Percentiles rank a stretch among this genome's conserved stretches.
Evolutionary conservation across 306 rosid species (phyloP).

Genomic region (Malus fusca): DNA sequence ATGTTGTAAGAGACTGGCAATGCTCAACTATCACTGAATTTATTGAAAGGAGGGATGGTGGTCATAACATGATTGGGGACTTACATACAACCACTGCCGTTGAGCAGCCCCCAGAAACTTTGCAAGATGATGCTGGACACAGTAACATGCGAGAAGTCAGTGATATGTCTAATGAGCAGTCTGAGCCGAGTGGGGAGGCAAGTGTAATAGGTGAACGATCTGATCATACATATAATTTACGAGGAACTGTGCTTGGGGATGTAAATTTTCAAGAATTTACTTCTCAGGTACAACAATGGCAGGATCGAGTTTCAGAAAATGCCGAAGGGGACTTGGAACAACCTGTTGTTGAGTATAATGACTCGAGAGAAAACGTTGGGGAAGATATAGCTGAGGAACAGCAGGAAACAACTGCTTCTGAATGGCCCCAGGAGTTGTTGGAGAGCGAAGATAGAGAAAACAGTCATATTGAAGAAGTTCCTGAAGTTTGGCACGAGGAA

Average conservation of each 20-base stretch:
- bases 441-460: conserved; percentile 51
- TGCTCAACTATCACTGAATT: conserved; percentile 2
- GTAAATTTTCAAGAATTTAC: conserved; percentile 35
- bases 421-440: conserved; percentile 53
- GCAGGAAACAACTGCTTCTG: conserved; percentile 38
- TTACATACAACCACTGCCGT: conserved; percentile 23
- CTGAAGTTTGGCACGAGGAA: conserved; percentile 73
- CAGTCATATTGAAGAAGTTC: conserved; percentile 44
- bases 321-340: conserved; percentile 48
- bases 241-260: conserved; percentile 24
- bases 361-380: conserved; percentile 31
- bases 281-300: conserved; percentile 39
- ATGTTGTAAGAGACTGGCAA: conserved; percentile 27
- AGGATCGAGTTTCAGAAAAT: conserved; percentile 38
- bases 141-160: conserved; percentile 27
- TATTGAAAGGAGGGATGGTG: conserved; percentile 29
- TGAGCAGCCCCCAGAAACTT: conserved; percentile 24
- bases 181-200: conserved; percentile 32
- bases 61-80: conserved; percentile 28
- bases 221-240: conserved; percentile 19
- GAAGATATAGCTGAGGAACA: conserved; percentile 45
- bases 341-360: conserved; percentile 27
- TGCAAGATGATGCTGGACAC: conserved; percentile 32
- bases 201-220: conserved; percentile 25
- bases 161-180: conserved; percentile 31